phyloP scores from a whole-genome alignment of 2,329 filamentous ascomycete genomes.

The Fusarium mexicanum region DNA sequence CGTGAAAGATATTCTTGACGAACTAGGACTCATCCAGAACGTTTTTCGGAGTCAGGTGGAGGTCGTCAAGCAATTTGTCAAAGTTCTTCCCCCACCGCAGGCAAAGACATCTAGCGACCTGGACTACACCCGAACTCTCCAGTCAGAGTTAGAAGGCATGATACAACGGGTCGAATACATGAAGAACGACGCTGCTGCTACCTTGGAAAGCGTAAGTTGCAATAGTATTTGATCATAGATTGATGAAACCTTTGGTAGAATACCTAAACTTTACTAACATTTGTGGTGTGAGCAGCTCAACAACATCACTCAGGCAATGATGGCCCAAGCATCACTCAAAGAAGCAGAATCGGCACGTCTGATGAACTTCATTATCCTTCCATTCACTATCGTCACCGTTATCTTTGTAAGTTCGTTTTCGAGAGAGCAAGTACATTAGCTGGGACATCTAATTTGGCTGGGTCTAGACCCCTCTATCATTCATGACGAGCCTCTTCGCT shows the following conservation, averaged over 20 bases:
- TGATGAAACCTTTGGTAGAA: no score
- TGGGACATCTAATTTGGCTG: no score
- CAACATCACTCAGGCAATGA: neutral
- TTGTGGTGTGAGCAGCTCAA: rapidly evolving
- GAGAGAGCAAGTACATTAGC: no score
- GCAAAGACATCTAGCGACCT: rapidly evolving
- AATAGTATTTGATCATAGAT: neutral
- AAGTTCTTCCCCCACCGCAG: rapidly evolving
- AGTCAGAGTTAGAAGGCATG: neutral
- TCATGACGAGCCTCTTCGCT: neutral
- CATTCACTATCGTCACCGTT: neutral
- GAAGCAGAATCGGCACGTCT: rapidly evolving
- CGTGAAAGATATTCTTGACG: neutral
- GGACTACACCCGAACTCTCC: rapidly evolving
- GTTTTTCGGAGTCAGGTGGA: rapidly evolving
- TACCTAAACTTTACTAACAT: neutral
- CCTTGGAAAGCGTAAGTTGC: neutral
- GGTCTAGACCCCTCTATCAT: neutral
- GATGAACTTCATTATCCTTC: neutral
- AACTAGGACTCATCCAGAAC: rapidly evolving
- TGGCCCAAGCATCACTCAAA: neutral
- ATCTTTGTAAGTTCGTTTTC: neutral
- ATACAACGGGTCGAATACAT: neutral
- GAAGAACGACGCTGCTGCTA: neutral
- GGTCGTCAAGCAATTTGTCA: neutral